Evolutionary conservation across 345 rosid species (phyloP).

Genomic region (Luvunga scandens): DNA sequence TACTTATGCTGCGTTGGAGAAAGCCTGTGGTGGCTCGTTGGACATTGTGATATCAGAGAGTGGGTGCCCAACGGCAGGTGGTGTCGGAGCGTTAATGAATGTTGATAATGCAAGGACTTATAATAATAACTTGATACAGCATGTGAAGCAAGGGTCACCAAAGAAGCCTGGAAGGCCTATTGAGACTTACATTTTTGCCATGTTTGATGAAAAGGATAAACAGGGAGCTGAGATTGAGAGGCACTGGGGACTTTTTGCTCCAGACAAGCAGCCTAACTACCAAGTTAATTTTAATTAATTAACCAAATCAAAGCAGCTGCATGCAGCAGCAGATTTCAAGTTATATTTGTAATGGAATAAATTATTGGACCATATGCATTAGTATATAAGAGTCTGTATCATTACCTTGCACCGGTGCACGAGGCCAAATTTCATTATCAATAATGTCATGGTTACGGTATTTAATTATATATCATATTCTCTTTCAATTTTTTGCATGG

Average conservation of each 20-base stretch:
- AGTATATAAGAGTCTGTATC: background rate
- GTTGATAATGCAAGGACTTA: conserved; percentile 54
- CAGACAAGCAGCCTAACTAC: conserved; percentile 49
- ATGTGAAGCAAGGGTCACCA: conserved; percentile 46
- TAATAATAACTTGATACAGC: conserved; percentile 48
- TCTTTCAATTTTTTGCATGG: background rate
- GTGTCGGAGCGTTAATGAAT: conserved; percentile 34
- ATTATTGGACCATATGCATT: background rate
- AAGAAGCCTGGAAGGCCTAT: conserved; percentile 48
- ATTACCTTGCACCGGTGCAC: background rate
- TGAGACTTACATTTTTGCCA: conserved; percentile 63
- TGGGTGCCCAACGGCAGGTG: conserved; percentile 67
- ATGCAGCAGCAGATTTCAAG: background rate
- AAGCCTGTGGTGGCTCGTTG: conserved; percentile 41
- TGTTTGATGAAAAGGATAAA: conserved; percentile 58
- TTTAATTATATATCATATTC: background rate
- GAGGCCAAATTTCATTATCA: background rate
- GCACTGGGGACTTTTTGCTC: conserved; percentile 50
- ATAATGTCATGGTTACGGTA: background rate
- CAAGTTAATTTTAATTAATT: conserved; percentile 35
- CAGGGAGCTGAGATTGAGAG: conserved; percentile 41
- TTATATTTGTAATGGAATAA: background rate
- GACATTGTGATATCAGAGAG: conserved; percentile 57
- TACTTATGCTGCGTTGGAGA: conserved; percentile 55
- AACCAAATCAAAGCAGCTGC: background rate